Evolutionary conservation across 1,284 basidiomycete genomes (phyloP), one percentile per base, ranked within the genome.

Genomic region (Cryptococcus deneoformans): DNA sequence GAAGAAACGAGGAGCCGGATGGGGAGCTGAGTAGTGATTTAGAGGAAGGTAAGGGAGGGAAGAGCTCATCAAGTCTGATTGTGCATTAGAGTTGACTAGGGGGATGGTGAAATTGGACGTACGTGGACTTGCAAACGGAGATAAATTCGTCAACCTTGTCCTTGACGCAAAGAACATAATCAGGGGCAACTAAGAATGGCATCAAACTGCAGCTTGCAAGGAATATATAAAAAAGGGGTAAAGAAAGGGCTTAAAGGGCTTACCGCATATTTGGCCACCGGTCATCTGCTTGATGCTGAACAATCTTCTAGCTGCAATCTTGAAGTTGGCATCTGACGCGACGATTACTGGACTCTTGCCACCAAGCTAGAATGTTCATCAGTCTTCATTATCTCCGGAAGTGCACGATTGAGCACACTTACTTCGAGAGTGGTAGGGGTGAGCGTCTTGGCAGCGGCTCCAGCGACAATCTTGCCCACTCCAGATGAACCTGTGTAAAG

Each of bases 301-400:
- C 54, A 90, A 67, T 54, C 71, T 64, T 48, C 71, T 70, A 4
- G 79, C 77, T 6, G 77, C 69, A 47, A 79, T 75, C 52, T 61
- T 67, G 45, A 82, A 60, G 51, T 79, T 78, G 39, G 80, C 80
- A 50, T 80, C 82, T 0, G 87, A 80, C 69, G 92, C 87, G 52
- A 95, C 79, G 65, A 93, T 83, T 11, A 87, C 88, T 1, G 92
- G 92, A 16, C 86, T 89, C 79, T 95, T 95, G 54, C 88, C 87
- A 36, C 88, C 87, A 7, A 89, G 82, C 76, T 87, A 40, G 46
- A 49, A n/a, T 20, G 20, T 20, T 20, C 20, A 20, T 20, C 20
- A 20, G 20, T 20, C 20, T 20, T 20, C 20, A 20, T 20, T 20
- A 20, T 20, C 20, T 20, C 20, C 20, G 35, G 14, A 14, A 24